These are phyloP conservation scores for Cyclotella sp. DNA, from an alignment of 108 stramenopile species.

Conservation along the genomic window DNA sequence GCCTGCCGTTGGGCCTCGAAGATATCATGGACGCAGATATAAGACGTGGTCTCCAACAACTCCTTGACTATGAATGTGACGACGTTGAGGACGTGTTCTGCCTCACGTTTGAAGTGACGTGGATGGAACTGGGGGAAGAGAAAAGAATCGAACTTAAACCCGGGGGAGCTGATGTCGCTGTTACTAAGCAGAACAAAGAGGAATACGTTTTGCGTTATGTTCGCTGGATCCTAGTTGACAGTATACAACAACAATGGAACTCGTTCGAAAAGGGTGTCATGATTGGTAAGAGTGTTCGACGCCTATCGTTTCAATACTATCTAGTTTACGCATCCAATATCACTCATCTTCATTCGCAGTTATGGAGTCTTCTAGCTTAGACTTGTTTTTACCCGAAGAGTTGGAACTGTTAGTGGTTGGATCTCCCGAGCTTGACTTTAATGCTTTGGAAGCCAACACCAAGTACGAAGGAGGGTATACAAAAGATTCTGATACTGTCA, in stretches of 20 bases:
- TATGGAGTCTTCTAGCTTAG: slow-evolving; percentile 73
- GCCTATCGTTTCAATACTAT: not conserved
- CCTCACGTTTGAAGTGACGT: slow-evolving; percentile 74
- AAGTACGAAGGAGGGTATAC: slow-evolving; percentile 86
- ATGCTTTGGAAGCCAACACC: slow-evolving; percentile 70
- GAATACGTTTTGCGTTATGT: slow-evolving; percentile 90
- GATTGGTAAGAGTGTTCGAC: slow-evolving; percentile 2
- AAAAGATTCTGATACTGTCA: slow-evolving; percentile 60
- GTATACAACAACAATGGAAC: slow-evolving; percentile 75
- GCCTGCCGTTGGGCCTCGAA: slow-evolving; percentile 71
- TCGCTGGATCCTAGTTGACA: slow-evolving; percentile 85
- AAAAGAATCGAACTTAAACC: slow-evolving; percentile 82
- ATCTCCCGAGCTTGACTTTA: slow-evolving; percentile 85
- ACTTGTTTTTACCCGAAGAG: slow-evolving; percentile 85
- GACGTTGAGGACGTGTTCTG: slow-evolving; percentile 92
- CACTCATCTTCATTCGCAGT: slow-evolving; percentile 22
- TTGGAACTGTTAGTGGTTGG: slow-evolving; percentile 91
- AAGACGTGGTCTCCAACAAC: slow-evolving; percentile 71
- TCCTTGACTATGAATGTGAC: slow-evolving; percentile 86
- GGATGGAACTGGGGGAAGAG: slow-evolving; percentile 74
- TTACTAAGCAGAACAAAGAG: slow-evolving; percentile 83
- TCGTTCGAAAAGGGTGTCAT: slow-evolving; percentile 81
- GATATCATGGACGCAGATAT: slow-evolving; percentile 90
- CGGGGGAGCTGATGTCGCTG: slow-evolving; percentile 77
- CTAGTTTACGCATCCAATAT: not conserved